Evolutionary conservation across 129 eudicot genomes (phyloP).

Genomic region (Centella asiatica): DNA sequence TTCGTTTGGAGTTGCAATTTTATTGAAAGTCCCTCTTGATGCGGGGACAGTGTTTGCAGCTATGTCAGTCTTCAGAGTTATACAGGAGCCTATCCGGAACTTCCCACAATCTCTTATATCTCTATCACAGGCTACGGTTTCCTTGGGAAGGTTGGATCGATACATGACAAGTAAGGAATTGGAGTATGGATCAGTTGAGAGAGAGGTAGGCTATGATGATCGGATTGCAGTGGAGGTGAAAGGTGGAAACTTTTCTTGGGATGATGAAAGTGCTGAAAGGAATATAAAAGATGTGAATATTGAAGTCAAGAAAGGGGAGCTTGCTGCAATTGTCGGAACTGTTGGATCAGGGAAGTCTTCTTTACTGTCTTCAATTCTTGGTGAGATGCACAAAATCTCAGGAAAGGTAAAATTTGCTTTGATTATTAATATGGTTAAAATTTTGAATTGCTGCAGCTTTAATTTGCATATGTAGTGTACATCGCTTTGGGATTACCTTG

Average conservation of each 20-base stretch:
- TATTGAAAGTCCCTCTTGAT: conserved; percentile 11
- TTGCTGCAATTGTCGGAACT: conserved; percentile 26
- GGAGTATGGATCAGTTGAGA: conserved; percentile 22
- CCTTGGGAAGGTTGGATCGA: conserved; percentile 32
- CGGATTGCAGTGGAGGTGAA: conserved; percentile 29
- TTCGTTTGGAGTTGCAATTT: conserved; percentile 13
- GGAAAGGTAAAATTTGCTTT: conserved; percentile 13
- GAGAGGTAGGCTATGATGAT: conserved; percentile 19
- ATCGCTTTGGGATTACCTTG: neutral
- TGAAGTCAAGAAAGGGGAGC: conserved; percentile 21
- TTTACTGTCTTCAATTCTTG: conserved; percentile 12
- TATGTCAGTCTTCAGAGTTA: conserved; percentile 9
- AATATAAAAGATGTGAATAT: conserved; percentile 12
- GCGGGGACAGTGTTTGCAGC: conserved; percentile 21
- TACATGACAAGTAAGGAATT: conserved; percentile 28
- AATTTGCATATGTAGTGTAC: neutral
- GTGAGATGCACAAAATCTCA: conserved; percentile 22
- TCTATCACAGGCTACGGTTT: conserved; percentile 30
- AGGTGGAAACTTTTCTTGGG: conserved; percentile 30
- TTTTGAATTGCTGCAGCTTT: neutral
- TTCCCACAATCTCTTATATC: conserved; percentile 25
- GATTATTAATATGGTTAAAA: neutral
- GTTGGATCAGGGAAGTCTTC: conserved; percentile 31
- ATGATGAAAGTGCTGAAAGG: conserved; percentile 17
- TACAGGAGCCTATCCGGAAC: conserved; percentile 16